A percentile compares a stretch with the other conserved stretches of the same genome.
Conservation (phyloP, 345 rosid genomes). For the Nasturtium officinale region DNA sequence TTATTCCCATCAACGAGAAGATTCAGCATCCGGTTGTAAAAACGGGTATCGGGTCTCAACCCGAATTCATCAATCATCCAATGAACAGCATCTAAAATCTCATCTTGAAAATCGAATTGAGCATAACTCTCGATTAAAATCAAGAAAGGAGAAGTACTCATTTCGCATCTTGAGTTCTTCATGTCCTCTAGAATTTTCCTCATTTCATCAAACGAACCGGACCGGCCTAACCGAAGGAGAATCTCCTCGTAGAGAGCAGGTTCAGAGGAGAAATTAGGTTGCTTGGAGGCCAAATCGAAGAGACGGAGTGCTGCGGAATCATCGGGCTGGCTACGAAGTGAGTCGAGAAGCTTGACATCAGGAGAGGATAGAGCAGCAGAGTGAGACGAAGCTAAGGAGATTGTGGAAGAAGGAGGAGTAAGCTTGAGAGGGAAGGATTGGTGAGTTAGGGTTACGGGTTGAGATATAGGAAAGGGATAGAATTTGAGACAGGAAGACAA, state of each 20-base stretch:
- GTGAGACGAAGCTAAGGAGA: conserved; percentile 41
- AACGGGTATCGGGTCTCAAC: conserved; percentile 56
- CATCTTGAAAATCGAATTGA: conserved; percentile 59
- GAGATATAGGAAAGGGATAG: conserved; percentile 50
- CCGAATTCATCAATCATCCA: conserved; percentile 67
- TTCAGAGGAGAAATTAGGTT: conserved; percentile 67
- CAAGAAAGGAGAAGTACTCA: conserved; percentile 53
- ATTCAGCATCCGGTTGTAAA: conserved; percentile 76
- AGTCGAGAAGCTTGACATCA: conserved; percentile 73
- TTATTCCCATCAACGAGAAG: conserved; percentile 75
- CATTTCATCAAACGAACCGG: conserved; percentile 73
- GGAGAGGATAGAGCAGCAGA: conserved; percentile 45
- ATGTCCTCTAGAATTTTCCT: conserved; percentile 56
- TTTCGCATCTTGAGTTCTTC: conserved; percentile 53
- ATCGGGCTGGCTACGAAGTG: conserved; percentile 72
- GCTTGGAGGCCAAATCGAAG: conserved; percentile 70
- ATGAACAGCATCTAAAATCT: conserved; percentile 53
- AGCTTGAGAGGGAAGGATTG: conserved; percentile 42
- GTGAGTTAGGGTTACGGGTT: conserved; percentile 25
- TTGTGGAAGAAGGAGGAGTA: conserved; percentile 40
- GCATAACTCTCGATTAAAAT: conserved; percentile 64
- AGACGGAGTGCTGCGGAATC: conserved; percentile 71
- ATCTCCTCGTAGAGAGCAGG: conserved; percentile 61
- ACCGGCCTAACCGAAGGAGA: conserved; percentile 66
- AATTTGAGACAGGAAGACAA: conserved; percentile 58